Base-by-base conservation (phyloP, 352 stramenopile species). In the Pythium periplocum region DNA sequence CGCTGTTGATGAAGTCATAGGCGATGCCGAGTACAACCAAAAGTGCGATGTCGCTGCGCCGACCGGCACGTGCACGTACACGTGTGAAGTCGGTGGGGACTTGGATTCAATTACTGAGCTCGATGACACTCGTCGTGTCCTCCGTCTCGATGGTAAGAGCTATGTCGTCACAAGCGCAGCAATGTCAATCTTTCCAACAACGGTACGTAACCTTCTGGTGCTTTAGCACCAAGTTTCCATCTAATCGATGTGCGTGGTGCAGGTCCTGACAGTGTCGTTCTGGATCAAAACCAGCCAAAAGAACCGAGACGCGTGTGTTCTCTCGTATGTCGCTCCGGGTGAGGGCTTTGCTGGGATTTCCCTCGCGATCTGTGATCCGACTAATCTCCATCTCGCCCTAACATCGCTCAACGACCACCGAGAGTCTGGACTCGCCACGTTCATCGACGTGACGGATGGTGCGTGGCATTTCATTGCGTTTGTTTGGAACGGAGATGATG, bases 401-500 rank as follows among this genome's bases (percentile, higher is more conserved):
- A 73, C 87, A 38, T 7, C 41, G 6, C 9, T 31, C n/a, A 9
- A 35, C 17, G 36, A 49, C 32, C 45, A 46, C 2, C 45, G 57
- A 3, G 45, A 51, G 10, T 46, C 50, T 12, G 61, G 56, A 2
- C 45, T 88, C 0, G 34, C 64, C 9, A 89, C 80, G 0, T 87
- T 86, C 55, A 64, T 87, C 43, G 73, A 87, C 40, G 58, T 90
- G 11, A 83, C 66, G 8, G 76, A 90, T 53, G 73, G 68, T 26
- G n/a, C n/a, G 5, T 90, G 80, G 80, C 80, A 90, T 43, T 89
- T 87, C 4, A 33, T 90, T 6, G 72, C 71, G 9, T 36, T 87
- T 8, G 71, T 64, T 2, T 90, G 80, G 80, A 74, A 67, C 45
- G 49, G 65, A 3, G 64, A 74, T 4, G 74, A 85, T n/a, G 80